Percentiles rank a stretch among this genome's conserved stretches.
phyloP scores from a whole-genome alignment of 2,329 filamentous ascomycete genomes.

The Aspergillus sp. region DNA sequence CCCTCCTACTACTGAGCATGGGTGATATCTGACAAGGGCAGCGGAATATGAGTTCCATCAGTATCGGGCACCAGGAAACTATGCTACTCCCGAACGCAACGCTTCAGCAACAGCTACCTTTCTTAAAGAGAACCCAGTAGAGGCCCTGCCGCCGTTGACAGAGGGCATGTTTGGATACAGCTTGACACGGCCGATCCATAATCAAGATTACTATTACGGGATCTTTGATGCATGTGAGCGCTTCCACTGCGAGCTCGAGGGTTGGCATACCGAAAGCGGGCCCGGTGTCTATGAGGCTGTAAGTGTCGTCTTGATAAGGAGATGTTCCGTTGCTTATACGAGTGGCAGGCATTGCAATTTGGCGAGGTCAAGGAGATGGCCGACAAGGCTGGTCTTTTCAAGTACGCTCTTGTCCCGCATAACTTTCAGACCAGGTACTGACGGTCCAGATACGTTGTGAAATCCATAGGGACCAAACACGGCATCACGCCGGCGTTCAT shows the following conservation, averaged over 20 bases:
- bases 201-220: conserved; percentile 86
- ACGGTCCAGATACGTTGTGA: conserved; percentile 62
- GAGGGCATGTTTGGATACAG: conserved; percentile 97
- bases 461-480: conserved; percentile 75
- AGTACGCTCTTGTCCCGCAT: conserved; percentile 43
- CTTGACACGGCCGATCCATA: conserved; percentile 75
- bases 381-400: conserved; percentile 85
- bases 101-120: conserved; percentile 65
- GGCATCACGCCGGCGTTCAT: conserved; percentile 97
- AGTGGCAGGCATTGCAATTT: conserved; percentile 64
- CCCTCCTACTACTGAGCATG: neutral
- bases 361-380: conserved; percentile 83
- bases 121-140: conserved; percentile 62
- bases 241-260: conserved; percentile 77
- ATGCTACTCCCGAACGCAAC: conserved; percentile 47
- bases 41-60: conserved; percentile 95
- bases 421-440: neutral
- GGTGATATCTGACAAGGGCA: conserved; percentile 30
- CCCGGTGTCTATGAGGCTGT: conserved; percentile 92
- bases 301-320: conserved; percentile 16
- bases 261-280: conserved; percentile 92
- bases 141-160: conserved; percentile 68
- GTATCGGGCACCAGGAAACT: conserved; percentile 59
- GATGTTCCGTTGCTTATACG: conserved; percentile 9
- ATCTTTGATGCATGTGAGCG: conserved; percentile 71